Percentiles rank a stretch among this genome's conserved stretches.
Conservation (phyloP, 805 yeast genomes). For the Candida jianshihensis region DNA sequence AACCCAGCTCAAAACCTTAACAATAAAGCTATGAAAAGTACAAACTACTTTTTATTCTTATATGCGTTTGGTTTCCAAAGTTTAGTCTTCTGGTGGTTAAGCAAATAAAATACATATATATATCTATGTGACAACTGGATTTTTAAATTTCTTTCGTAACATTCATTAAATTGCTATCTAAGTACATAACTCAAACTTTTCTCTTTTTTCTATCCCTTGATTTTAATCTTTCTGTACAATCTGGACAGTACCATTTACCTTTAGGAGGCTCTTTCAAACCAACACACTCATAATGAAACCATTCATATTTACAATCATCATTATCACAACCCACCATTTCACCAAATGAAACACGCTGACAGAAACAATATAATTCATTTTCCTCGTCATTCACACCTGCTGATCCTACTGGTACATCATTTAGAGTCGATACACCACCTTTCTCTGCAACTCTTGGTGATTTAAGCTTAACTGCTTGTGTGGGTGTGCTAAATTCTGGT, state of each 20-base stretch:
- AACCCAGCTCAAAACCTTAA: constrained; percentile 50
- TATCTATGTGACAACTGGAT: neutral
- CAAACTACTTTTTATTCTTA: constrained; percentile 80
- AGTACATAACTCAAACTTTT: constrained; percentile 3
- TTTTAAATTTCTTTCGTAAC: neutral
- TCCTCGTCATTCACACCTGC: constrained; percentile 45
- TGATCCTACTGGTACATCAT: neutral
- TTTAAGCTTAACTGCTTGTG: neutral
- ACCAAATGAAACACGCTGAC: constrained; percentile 91
- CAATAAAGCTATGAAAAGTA: constrained; percentile 62
- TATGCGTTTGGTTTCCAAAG: constrained; percentile 82
- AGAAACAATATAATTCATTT: constrained; percentile 75
- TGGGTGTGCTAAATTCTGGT: neutral
- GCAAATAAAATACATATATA: constrained; percentile 4
- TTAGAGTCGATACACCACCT: neutral
- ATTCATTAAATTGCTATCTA: neutral
- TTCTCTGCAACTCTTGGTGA: constrained; percentile 8
- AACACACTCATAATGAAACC: constrained; percentile 97
- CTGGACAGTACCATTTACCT: constrained; percentile 93
- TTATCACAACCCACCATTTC: constrained; percentile 97
- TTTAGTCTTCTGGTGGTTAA: constrained; percentile 65
- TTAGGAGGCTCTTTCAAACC: constrained; percentile 84
- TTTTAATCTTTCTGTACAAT: constrained; percentile 45
- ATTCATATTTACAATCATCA: constrained; percentile 78
- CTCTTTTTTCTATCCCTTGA: constrained; percentile 18